phyloP scores from a whole-genome alignment of 2,329 filamentous ascomycete genomes.

The Verticillium longisporum region DNA sequence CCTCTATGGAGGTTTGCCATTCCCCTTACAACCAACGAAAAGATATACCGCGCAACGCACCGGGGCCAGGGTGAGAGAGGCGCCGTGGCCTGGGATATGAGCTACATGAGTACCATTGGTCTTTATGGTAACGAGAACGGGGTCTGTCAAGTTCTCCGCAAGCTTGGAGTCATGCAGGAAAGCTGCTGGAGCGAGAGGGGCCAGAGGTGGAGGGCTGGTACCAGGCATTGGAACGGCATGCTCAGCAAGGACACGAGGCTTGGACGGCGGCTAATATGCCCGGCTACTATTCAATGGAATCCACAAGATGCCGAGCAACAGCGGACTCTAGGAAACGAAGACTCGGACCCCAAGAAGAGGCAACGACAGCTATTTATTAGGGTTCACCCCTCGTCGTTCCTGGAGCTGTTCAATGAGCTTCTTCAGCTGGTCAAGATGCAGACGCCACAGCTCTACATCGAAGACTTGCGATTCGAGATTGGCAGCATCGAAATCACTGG shows the following conservation, averaged over 20 bases:
- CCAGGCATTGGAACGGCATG: constrained; percentile 40
- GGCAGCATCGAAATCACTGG: constrained; percentile 51
- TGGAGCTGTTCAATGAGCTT: constrained; percentile 60
- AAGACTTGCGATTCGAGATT: constrained; percentile 64
- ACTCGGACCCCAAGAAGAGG: constrained; percentile 13
- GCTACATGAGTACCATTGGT: constrained; percentile 83
- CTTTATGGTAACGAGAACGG: constrained; percentile 61
- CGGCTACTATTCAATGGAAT: constrained; percentile 71
- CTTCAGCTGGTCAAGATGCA: constrained; percentile 50
- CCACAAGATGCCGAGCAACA: constrained; percentile 24
- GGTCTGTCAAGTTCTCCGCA: constrained; percentile 59
- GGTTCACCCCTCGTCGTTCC: constrained; percentile 75
- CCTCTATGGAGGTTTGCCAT: constrained; percentile 89
- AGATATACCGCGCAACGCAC: constrained; percentile 83
- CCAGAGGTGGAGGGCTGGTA: constrained; percentile 60
- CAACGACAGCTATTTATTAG: constrained; percentile 57
- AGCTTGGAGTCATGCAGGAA: constrained; percentile 54
- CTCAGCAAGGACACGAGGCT: constrained; percentile 49
- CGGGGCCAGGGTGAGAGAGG: constrained; percentile 69
- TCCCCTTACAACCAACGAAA: constrained; percentile 78
- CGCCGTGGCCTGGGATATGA: constrained; percentile 85
- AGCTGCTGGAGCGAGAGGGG: constrained; percentile 58
- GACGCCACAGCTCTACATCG: constrained; percentile 54
- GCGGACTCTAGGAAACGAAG: constrained; percentile 8
- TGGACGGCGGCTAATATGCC: constrained; percentile 55